Conservation (phyloP, 371 early-diverging fungal genomes). For the Saksenaea vasiformis region DNA sequence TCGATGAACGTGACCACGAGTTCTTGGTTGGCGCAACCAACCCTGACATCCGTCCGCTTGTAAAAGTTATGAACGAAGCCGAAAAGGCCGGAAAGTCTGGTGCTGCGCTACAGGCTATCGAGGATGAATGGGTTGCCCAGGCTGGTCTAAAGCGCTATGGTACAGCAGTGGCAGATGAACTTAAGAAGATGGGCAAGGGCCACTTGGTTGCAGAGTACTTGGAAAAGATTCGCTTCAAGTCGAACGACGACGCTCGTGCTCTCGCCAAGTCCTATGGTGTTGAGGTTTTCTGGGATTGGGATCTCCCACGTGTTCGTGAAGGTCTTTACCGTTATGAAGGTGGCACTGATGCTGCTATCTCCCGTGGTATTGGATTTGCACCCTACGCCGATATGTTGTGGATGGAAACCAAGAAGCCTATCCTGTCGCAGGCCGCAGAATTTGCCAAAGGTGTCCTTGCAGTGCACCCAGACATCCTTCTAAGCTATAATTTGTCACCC, state of each 20-base stretch:
- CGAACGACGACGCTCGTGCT: conserved; percentile 82
- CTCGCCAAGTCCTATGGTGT: conserved; percentile 81
- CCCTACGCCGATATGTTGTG: conserved; percentile 95
- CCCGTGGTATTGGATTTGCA: conserved; percentile 88
- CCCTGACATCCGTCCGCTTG: conserved; percentile 73
- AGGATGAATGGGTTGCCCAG: conserved; percentile 85
- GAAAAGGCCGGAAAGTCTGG: conserved; percentile 76
- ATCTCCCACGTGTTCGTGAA: conserved; percentile 91
- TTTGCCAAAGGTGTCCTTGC: conserved; percentile 83
- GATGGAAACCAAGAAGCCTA: conserved; percentile 98
- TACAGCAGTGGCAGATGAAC: conserved; percentile 81
- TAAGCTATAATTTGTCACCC: conserved; percentile 97
- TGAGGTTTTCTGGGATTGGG: conserved; percentile 91
- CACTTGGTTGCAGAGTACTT: conserved; percentile 56
- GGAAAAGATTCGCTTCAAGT: conserved; percentile 60
- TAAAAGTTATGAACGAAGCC: conserved; percentile 80
- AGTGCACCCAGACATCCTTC: conserved; percentile 63
- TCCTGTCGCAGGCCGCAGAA: conserved; percentile 89
- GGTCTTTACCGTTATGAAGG: conserved; percentile 96
- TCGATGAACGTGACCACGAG: conserved; percentile 95
- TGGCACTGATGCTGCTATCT: conserved; percentile 89
- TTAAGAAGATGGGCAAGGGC: conserved; percentile 55
- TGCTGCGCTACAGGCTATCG: conserved; percentile 78
- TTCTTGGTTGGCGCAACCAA: conserved; percentile 95
- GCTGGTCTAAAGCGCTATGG: conserved; percentile 87